Base-by-base conservation (phyloP, 2,329 filamentous ascomycete genomes). In the Sporothrix luriei region DNA sequence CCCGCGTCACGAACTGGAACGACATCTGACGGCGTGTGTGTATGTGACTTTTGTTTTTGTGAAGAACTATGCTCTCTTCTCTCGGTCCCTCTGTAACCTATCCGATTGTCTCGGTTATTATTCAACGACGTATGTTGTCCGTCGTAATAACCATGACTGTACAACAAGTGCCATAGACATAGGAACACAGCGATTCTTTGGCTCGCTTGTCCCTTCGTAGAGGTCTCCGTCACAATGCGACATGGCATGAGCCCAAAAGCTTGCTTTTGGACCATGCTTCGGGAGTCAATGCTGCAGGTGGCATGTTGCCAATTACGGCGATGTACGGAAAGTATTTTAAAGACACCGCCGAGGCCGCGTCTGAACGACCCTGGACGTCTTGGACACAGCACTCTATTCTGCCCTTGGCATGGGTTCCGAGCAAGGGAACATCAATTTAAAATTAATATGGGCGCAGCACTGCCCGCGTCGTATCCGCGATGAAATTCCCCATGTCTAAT, bases 381-480 rank as follows among this genome's bases (percentile, higher is more conserved):
- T 26, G n/a, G n/a, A 61, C 33, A 61, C 16, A 38, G 11, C 16
- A 38, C 9, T 11, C n/a, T 33, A 33, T 33, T 46, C 19, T 62
- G 21, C 38, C 21, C 13, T 46, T 46, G 57, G 57, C 57, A 62
- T 62, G 57, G 38, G 21, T n/a, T 57, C 57, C 38, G 57, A 46
- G 38, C 38, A 21, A 49, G 61, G 46, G 43, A 64, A 49, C n/a
- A 49, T 64, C 61, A 33, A 64, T 21, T 49, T 64, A 64, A 62
- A 49, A 33, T 64, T 64, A 64, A 33, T 33, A 43, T 16, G 43
- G 61, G 61, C 61, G 61, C 61, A 64, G 61, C 61, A 64, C 21
- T 40, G 46, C 61, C 46, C 24, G 61, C 43, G 61, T 64, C 61
- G 61, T 49, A 64, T 64, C 61, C 61, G 33, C 24, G 61, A 64